These are phyloP conservation scores for Boletus rex-veris DNA, from an alignment of 768 basidiomycete species.

Conservation along the genomic window DNA sequence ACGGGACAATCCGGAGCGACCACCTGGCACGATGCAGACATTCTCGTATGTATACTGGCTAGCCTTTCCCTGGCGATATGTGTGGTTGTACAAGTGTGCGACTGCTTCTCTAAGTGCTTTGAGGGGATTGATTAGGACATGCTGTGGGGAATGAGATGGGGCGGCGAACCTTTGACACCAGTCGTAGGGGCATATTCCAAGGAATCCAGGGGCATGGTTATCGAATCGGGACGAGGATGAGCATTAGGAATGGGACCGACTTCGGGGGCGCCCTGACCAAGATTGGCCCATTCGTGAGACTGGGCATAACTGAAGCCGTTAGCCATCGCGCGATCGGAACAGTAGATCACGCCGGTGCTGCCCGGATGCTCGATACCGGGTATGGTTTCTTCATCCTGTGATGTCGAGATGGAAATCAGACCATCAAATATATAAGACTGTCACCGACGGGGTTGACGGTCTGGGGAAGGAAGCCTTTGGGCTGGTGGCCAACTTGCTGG, in stretches of 20 bases:
- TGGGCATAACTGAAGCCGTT: conserved; percentile 84
- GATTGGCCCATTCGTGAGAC: conserved; percentile 80
- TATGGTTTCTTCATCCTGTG: conserved; percentile 81
- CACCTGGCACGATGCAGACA: conserved; percentile 93
- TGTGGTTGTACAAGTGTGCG: conserved; percentile 83
- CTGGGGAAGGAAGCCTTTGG: conserved; percentile 62
- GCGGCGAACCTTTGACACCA: conserved; percentile 69
- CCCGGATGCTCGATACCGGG: conserved; percentile 83
- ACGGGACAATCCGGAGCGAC: conserved; percentile 84
- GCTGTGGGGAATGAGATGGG: background rate
- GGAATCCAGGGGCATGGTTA: conserved; percentile 66
- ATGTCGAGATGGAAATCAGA: conserved; percentile 4
- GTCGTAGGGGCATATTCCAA: conserved; percentile 92
- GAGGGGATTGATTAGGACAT: conserved; percentile 2
- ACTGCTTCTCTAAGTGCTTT: conserved; percentile 83
- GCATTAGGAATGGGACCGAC: conserved; percentile 81
- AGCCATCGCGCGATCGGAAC: conserved; percentile 91
- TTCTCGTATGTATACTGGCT: conserved; percentile 92
- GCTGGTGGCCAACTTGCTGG: conserved; percentile 63
- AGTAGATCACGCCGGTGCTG: conserved; percentile 70
- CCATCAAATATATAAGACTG: background rate
- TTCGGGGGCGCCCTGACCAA: conserved; percentile 92
- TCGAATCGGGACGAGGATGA: conserved; percentile 57
- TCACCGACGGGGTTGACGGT: conserved; percentile 63
- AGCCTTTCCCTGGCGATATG: conserved; percentile 75